Evolutionary conservation across 208 protist genomes (phyloP), one percentile per base, ranked within the genome.

Genomic region (Trypanosoma cruzi): DNA sequence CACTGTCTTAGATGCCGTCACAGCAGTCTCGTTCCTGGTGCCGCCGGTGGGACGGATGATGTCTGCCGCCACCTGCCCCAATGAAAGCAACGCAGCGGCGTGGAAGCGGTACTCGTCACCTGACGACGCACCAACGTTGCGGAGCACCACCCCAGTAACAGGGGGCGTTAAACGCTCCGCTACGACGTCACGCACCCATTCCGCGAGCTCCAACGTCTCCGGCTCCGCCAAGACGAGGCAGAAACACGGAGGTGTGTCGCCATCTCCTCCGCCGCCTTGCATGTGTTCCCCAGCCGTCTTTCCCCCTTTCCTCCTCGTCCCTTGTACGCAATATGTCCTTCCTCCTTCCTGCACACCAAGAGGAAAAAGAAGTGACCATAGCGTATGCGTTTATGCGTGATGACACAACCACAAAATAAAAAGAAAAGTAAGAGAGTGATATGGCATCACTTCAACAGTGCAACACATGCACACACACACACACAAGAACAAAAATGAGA

Each of bases 151-250:
- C 22, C 48, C 63, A 5, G n/a, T 22, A 2, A 69, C 16, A 14
- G 71, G 71, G 20, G 56, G 63, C 28, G 37, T 44, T 18, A 70
- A 22, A 14, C 14, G 4, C n/a, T 54, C 56, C 53, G n/a, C 44
- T 2, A 68, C 57, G 37, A 64, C 16, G n/a, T 55, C 44, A 0
- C 46, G 34, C 28, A 75, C 31, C 73, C 73, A 78, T 34, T 64
- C n/a, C 37, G 55, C 65, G n/a, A 78, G 28, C 24, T 62, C 58
- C 34, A 63, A 0, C 14, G 65, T 36, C 36, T 78, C 65, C 5
- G 73, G 32, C 22, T 71, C 67, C 18, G 40, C 50, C 11, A 78
- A 52, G 18, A 78, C 53, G 31, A 78, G 37, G 54, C 52, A 75
- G 32, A 75, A 50, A 58, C 29, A 56, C 10, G 34, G 22, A 36